A percentile compares a stretch with the other conserved stretches of the same genome.
These are phyloP conservation scores for Tulasnella sp. DNA, from an alignment of 768 basidiomycete genomes.

Conservation along the genomic window DNA sequence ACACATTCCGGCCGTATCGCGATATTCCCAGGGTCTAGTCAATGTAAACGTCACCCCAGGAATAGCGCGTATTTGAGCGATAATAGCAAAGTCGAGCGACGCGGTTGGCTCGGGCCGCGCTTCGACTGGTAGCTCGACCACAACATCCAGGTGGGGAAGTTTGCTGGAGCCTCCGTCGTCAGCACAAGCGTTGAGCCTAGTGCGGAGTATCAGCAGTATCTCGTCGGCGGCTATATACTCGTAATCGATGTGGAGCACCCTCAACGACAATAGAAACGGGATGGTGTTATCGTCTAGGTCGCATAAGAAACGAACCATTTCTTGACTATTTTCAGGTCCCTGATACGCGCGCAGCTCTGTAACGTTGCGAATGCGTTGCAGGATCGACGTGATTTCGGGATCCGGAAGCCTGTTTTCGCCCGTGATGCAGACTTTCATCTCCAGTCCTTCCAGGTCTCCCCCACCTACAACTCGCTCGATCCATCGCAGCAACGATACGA, in stretches of 20 bases:
- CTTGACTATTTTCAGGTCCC: too few relatives aligned
- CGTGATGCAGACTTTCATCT: too few relatives aligned
- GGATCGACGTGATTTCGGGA: neutral
- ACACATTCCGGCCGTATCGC: neutral
- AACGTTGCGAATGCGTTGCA: too few relatives aligned
- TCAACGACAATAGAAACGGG: too few relatives aligned
- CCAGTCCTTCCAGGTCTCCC: neutral
- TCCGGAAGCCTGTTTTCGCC: neutral
- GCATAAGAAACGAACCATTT: too few relatives aligned
- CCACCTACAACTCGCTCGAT: neutral
- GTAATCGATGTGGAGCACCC: too few relatives aligned
- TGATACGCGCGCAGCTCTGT: too few relatives aligned
- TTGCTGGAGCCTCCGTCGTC: neutral
- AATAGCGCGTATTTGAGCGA: neutral
- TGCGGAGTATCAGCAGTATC: too few relatives aligned
- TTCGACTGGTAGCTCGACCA: neutral
- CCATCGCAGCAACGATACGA: neutral
- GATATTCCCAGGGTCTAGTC: neutral
- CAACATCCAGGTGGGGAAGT: neutral
- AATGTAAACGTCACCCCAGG: neutral
- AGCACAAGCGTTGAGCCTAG: too few relatives aligned
- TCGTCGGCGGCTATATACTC: too few relatives aligned
- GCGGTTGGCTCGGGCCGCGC: neutral
- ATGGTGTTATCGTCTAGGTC: too few relatives aligned
- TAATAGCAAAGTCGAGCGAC: neutral